phyloP scores from a whole-genome alignment of 2,329 filamentous ascomycete species.

The Exophiala aquamarina region DNA sequence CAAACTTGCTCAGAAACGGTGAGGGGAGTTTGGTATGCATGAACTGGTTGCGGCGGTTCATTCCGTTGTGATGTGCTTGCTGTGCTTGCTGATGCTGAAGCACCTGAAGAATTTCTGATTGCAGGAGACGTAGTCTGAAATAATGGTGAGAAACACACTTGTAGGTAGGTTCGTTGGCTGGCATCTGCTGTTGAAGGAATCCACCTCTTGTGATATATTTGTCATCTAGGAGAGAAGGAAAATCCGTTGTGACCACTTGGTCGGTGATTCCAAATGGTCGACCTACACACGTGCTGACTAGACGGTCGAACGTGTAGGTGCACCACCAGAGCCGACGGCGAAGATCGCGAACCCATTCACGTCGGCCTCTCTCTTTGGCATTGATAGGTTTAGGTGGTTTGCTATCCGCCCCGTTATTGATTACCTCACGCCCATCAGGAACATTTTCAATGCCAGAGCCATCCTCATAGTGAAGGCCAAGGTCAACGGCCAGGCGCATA shows the following conservation, averaged over 20 bases:
- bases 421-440: slow-evolving; percentile 26
- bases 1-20: slow-evolving; percentile 79
- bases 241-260: slow-evolving; percentile 92
- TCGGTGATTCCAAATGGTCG: slow-evolving; percentile 94
- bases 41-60: slow-evolving; percentile 66
- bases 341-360: slow-evolving; percentile 83
- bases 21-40: slow-evolving; percentile 79
- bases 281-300: slow-evolving; percentile 91
- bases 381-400: slow-evolving; percentile 36
- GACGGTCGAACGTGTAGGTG: slow-evolving; percentile 90
- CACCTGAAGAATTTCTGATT: slow-evolving; percentile 94
- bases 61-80: slow-evolving; percentile 65
- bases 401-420: slow-evolving; percentile 25
- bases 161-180: slow-evolving; percentile 70
- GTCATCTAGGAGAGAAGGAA: slow-evolving; percentile 86
- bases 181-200: slow-evolving; percentile 61
- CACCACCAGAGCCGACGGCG: slow-evolving; percentile 93
- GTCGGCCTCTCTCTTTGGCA: slow-evolving; percentile 61
- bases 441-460: slow-evolving; percentile 63
- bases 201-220: slow-evolving; percentile 80
- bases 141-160: slow-evolving; percentile 92
- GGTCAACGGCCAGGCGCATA: slow-evolving; percentile 82
- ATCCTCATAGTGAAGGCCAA: slow-evolving; percentile 91
- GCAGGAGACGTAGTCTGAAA: slow-evolving; percentile 80
- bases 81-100: slow-evolving; percentile 89